Conservation (phyloP, 2,329 filamentous ascomycete species). For the Neodidymelliopsis sp. region DNA sequence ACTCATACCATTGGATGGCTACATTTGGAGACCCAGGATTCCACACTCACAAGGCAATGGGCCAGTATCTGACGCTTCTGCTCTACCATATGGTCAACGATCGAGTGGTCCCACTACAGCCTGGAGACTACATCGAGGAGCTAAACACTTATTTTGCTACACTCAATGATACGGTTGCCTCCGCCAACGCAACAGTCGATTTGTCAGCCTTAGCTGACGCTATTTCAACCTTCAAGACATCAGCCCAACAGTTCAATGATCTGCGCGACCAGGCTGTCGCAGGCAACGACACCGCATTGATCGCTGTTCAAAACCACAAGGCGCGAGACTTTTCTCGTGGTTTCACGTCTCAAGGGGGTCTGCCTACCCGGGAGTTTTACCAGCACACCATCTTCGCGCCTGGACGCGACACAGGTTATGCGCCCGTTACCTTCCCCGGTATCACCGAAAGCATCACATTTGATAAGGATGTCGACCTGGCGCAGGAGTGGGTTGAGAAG, state of each 20-base stretch:
- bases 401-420: conserved; percentile 52
- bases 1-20: conserved; percentile 61
- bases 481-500: conserved; percentile 47
- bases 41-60: conserved; percentile 58
- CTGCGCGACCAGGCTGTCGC: conserved; percentile 41
- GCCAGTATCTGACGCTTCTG: conserved; percentile 55
- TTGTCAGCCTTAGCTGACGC: conserved; percentile 42
- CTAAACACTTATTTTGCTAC: conserved; percentile 47
- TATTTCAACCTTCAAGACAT: conserved; percentile 47
- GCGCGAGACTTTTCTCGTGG: conserved; percentile 56
- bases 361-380: conserved; percentile 55
- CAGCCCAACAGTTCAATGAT: conserved; percentile 36
- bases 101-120: conserved; percentile 50
- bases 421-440: conserved; percentile 48
- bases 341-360: conserved; percentile 56
- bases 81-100: conserved; percentile 53
- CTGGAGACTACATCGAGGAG: conserved; percentile 49
- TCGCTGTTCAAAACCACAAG: conserved; percentile 54
- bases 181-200: conserved; percentile 42
- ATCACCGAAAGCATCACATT: conserved; percentile 50
- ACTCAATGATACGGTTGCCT: conserved; percentile 42
- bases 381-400: conserved; percentile 58
- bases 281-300: conserved; percentile 36
- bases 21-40: conserved; percentile 61
- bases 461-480: conserved; percentile 35